A percentile compares a stretch with the other conserved stretches of the same genome.
These are phyloP conservation scores for Fraxinus cuspidata DNA, from an alignment of 257 asterid species.

Conservation along the genomic window DNA sequence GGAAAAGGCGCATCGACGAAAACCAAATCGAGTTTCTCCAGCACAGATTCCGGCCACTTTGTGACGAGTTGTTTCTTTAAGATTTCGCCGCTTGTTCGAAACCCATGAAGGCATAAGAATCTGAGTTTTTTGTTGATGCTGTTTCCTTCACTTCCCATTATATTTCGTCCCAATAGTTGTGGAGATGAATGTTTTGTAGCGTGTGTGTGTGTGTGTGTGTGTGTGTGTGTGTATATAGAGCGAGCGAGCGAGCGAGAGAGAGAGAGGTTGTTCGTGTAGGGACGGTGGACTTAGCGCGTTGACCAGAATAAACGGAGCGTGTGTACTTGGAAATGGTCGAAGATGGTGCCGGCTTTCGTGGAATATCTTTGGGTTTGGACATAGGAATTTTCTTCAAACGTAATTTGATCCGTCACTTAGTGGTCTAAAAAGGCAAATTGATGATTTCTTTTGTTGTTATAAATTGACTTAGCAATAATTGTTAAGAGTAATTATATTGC, in stretches of 20 bases:
- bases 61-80: conserved; percentile 38
- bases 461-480: no score
- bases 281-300: background rate
- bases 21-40: conserved; percentile 43
- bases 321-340: background rate
- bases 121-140: conserved; percentile 36
- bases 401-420: background rate
- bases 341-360: background rate
- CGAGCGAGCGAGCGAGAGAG: background rate
- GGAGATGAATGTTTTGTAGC: background rate
- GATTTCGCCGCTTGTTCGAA: conserved; percentile 50
- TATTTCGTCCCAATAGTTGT: background rate
- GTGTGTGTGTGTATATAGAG: background rate
- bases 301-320: background rate
- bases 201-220: background rate
- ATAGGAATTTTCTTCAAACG: background rate
- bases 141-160: conserved; percentile 37
- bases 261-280: no score
- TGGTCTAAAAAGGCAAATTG: no score
- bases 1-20: conserved; percentile 48
- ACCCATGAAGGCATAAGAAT: conserved; percentile 54
- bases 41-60: conserved; percentile 46
- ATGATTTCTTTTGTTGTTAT: no score
- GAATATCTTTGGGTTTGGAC: background rate
- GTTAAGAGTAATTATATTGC: no score